Base-by-base conservation (phyloP, 208 protist species). In the Leishmania aethiopica region DNA sequence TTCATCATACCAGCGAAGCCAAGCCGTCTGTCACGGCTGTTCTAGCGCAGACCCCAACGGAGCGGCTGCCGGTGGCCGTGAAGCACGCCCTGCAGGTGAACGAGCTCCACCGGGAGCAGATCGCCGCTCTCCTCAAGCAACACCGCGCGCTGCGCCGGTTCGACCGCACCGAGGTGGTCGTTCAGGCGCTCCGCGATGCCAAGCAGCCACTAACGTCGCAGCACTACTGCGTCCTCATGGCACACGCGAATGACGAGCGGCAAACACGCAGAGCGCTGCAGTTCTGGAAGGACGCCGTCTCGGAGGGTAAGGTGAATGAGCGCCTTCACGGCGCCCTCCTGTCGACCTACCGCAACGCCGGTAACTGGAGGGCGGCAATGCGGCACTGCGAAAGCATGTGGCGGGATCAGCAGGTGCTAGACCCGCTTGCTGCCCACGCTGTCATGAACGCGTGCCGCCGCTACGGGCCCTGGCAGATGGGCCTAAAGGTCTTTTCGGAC, bases 371-470 rank as follows among this genome's bases (percentile, higher is more conserved):
- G 37, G 86, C 88, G 49, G 93, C 92, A 1, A 37, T 97, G 67
- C 81, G 80, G 47, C 92, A 96, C 87, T 95, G 86, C 84, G 84
- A 88, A n/a, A 80, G 84, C 19, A 89, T 97, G 71, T 88, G 91
- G 79, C 80, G 91, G 64, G 95, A 97, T 79, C 88, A 95, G 81
- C 84, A 90, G 57, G 73, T 67, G 17, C 59, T 94, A 35, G 95
- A 98, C 72, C 62, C 92, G 0, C 88, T 93, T 32, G 90, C 89
- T 3, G 59, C 96, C 64, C 93, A 96, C 80, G 88, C 93, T 40
- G 89, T 92, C 62, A 89, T 98, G 90, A 98, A 98, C 82, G 89
- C 91, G 25, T 96, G 93, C 82, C 85, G 95, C 22, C 88, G 88
- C 66, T 84, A 90, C 66, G 83, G 85, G 28, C 86, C 89, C n/a